Base-by-base conservation (phyloP, 1,284 basidiomycete genomes). In the Chalciporus sp. region DNA sequence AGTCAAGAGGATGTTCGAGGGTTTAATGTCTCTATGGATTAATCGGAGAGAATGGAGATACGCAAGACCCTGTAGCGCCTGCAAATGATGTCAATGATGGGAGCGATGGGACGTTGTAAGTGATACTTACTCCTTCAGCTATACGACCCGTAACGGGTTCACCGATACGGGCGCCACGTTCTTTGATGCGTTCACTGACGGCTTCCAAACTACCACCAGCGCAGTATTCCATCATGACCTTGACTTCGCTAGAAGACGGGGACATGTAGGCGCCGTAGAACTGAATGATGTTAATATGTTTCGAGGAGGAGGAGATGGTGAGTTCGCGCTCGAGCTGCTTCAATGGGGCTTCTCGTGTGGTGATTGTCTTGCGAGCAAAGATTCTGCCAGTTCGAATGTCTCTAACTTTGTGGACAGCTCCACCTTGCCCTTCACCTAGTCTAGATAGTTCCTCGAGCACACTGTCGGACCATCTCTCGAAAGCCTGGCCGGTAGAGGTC, bases 21-120 rank as follows among this genome's bases (percentile, higher is more conserved):
- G 96, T 69, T 98, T 99, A 77, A 99, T 98, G 72, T 98, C 95
- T 56, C 97, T 82, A 72, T 99, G 97, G 61, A 99, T 97, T 52
- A 95, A 96, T 70, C 86, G 89, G 69, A 86, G 85, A 51, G 87
- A 82, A 73, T 99, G 94, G 37, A 99, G 82, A 73, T 99, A 98
- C 31, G 87, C 85, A 42, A 99, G 83, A 8, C 97, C 97, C 71
- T 92, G 87, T 40, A 99, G 75, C 48, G 98, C 83, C 88, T 94
- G 69, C 23, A 48, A 23, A 41, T 55, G 2, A 42, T 27, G 55
- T 69, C 51, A 61, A 58, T 53, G 27, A 46, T 54, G 46, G 60
- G 31, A 46, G 40, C 47, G 52, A 53, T 42, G 33, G 49, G 51
- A 42, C 12, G 12, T 27, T 47, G 27, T 35, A 37, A 55, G 49